Base-by-base conservation (phyloP, 176 grass and related monocot species). In the Pontederia paniculata region DNA sequence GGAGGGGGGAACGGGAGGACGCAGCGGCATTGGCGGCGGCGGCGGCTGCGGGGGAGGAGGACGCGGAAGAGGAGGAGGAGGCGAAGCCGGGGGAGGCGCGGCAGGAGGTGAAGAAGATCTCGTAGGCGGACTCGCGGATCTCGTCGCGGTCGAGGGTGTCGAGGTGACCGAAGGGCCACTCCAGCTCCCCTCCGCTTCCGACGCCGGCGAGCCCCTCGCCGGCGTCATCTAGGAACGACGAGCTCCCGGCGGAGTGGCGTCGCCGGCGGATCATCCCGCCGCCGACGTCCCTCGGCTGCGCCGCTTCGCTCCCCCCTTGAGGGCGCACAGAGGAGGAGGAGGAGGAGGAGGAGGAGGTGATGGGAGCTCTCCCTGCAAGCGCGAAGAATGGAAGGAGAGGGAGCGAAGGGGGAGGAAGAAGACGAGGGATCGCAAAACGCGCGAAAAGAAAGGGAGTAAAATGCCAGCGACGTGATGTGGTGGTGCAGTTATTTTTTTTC, bases 41-140 rank as follows among this genome's bases (percentile, higher is more conserved):
- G 12, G 15, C 1, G 44, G 9, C 3, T 41, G 14, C 17, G 14
- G 43, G 8, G 5, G 18, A 9, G 60, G 45, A 20, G 15, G n/a
- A 8, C 17, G 18, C 22, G 12, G 43, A 12, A 18, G 2, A 0
- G 12, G 44, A 4, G 5, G 48, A 9, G 10, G 13, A 14, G 18
- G 42, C 4, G 15, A 55, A 12, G 5, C 53, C 57, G 1, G 62
- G 51, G 15, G 67, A 76, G 13, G 79, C 65, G 54, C 84, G 79
- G 69, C 76, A 83, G 9, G 84, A 72, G 57, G 81, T 76, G 79
- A 88, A 88, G 64, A 76, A 88, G 18, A 88, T 62, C 60, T 88
- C 79, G 65, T 88, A 88, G 0, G 76, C 84, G 8, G 79, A 70
- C 68, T 75, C 84, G 8, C 76, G 84, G 65, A 88, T 75, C 57